Evolutionary conservation across 768 basidiomycete species (phyloP), one percentile per base, ranked within the genome.

Genomic region (Megacollybia marginata): DNA sequence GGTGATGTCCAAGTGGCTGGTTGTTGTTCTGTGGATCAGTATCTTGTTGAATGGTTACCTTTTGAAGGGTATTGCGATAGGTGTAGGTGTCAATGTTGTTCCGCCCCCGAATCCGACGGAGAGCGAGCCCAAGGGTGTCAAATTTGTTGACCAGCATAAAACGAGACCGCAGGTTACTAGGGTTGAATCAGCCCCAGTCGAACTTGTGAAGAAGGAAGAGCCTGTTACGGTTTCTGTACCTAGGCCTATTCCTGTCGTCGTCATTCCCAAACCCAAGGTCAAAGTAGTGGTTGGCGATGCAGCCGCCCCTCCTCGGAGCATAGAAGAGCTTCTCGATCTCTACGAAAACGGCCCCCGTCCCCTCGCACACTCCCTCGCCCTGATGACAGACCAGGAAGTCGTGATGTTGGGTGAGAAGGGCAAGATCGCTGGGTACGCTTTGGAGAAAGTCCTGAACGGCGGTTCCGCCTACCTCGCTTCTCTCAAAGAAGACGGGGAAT

Each of bases 1-100:
- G 1, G 80, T 97, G 46, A 69, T 98, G 53, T 85, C 81, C 59
- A 98, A 98, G 70, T 94, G 91, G 88, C 93, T 98, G 62, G 89
- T 97, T 45, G 75, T 90, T 49, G 74, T 88, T 13, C 79, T 99
- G 19, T 87, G 83, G 2, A 76, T 95, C 52, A 88, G 85, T 52
- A 86, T 97, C 51, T 79, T 84, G 49, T 73, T 99, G 50, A 99
- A 99, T 54, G 94, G 93, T 4, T 97, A 91, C 61, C 74, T 97
- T 13, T 77, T 99, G 51, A 94, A 92, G 66, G 88, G 87, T 4
- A 85, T 89, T 40, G 85, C 83, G 0, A 80, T 80, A 10, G 83
- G 79, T 31, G 57, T 71, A 0, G 69, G 66, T 2, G 62, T 62
- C n/a, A 60, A 61, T 38, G 44, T 51, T 46, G 53, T 52, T 23